Evolutionary conservation across 2,329 filamentous ascomycete genomes (phyloP).

Genomic region (Kalaharituber pfeilii): DNA sequence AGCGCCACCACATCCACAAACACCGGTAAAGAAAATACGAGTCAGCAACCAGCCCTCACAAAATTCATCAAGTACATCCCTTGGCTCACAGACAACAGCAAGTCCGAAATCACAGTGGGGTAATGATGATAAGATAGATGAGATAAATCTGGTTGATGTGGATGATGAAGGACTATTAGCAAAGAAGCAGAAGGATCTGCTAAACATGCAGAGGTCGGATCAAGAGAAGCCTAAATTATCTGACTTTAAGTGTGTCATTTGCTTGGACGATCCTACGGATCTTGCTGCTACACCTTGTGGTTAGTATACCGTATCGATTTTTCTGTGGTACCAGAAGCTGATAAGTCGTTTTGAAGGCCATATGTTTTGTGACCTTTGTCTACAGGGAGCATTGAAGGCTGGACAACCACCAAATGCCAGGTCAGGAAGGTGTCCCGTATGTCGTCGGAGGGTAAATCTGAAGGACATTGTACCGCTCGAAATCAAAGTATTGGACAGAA

Average conservation of each 20-base stretch:
- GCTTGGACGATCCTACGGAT: slow-evolving; percentile 22
- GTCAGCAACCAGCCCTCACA: background rate
- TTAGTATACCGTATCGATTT: slow-evolving; percentile 8
- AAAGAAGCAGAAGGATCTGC: slow-evolving; percentile 15
- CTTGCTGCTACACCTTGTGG: slow-evolving; percentile 21
- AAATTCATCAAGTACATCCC: background rate
- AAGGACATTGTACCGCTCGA: slow-evolving; percentile 22
- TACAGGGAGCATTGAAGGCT: slow-evolving; percentile 20
- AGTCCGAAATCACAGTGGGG: background rate
- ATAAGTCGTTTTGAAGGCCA: slow-evolving; percentile 15
- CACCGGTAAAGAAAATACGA: background rate
- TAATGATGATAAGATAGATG: slow-evolving; percentile 4
- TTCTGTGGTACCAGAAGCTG: background rate
- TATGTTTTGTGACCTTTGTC: slow-evolving; percentile 22
- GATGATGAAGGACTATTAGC: slow-evolving; percentile 13
- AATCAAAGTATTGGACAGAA: slow-evolving; percentile 18
- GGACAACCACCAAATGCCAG: slow-evolving; percentile 15
- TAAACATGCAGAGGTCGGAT: slow-evolving; percentile 17
- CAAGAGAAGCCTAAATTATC: slow-evolving; percentile 20
- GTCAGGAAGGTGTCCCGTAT: slow-evolving; percentile 21
- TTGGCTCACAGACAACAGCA: background rate
- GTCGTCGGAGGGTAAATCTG: slow-evolving; percentile 21
- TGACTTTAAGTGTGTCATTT: slow-evolving; percentile 22
- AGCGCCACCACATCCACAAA: background rate
- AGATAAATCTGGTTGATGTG: slow-evolving; percentile 14